Base-by-base conservation (phyloP, 192 early-diverging fungal genomes). In the Coemansia sp. region DNA sequence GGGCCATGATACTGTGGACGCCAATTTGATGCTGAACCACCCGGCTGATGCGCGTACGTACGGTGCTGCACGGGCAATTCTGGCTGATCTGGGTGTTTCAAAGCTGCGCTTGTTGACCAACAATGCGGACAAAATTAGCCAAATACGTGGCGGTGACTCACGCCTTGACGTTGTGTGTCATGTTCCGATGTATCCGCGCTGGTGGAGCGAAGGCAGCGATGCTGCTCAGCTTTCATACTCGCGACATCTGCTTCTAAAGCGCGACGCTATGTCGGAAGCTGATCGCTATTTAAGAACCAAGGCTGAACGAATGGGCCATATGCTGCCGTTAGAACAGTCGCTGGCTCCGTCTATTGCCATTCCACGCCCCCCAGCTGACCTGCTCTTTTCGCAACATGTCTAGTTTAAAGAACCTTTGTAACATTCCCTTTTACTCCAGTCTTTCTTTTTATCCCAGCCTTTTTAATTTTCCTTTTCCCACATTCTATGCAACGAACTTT, bases 31-130 rank as follows among this genome's bases (percentile, higher is more conserved):
- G 49, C 79, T 98, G 24, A 88, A 93, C 69, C 93, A 96, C 64
- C 93, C 93, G 8, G 85, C 93, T 5, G 96, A 98, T 67, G 91
- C 90, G n/a, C 90, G 96, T n/a, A 90, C 87, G 0, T 98, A 98
- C 69, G 88, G 89, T 8, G 85, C 96, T 14, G 96, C 96, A 2
- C 85, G 88, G 24, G 88, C 90, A 12, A 98, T 98, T 49, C 79
- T 98, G 19, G 79, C 83, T 5, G 96, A 98, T 65, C 77, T 98
- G 47, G 87, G 85, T 29, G 66, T 94, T 45, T 27, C 72, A n/a
- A 66, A 81, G 47, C 75, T 97, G 49, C 87, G 92, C 0, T 75
- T 98, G 60, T 76, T 98, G 56, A 98, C 96, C 17, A 98, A 98
- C 72, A 98, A 98, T 68, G 91, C 93, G 0, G 92, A 95, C 73